Percentiles rank a stretch among this genome's conserved stretches.
These are phyloP conservation scores for Porphyrellus cyaneotinctus DNA, from an alignment of 768 basidiomycete genomes.

Conservation along the genomic window DNA sequence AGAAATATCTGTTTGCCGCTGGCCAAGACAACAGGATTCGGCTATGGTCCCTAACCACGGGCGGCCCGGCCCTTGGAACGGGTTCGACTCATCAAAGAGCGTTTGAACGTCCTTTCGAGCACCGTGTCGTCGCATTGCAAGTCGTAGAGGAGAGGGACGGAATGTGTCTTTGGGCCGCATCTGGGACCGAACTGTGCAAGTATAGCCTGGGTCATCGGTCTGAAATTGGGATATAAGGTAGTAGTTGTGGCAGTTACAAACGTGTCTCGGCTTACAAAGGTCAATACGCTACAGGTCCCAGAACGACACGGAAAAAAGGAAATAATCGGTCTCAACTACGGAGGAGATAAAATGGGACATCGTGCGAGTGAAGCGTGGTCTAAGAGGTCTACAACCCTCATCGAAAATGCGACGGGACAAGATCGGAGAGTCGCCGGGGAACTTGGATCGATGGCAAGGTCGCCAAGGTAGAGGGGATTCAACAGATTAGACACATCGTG, in stretches of 20 bases:
- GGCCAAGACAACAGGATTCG: slow-evolving; percentile 64
- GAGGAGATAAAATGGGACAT: not conserved
- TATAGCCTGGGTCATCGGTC: slow-evolving; percentile 46
- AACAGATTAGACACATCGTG: not conserved
- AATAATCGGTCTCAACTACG: not conserved
- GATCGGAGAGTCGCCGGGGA: slow-evolving; percentile 2
- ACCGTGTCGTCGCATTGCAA: slow-evolving; percentile 46
- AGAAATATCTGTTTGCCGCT: slow-evolving; percentile 62
- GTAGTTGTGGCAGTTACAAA: not conserved
- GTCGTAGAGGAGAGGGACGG: slow-evolving; percentile 41
- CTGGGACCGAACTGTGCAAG: slow-evolving; percentile 41
- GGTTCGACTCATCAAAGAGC: slow-evolving; percentile 16
- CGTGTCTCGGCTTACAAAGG: not conserved
- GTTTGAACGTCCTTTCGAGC: slow-evolving; percentile 34
- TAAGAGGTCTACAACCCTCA: slow-evolving; percentile 18
- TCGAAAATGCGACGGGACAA: slow-evolving; percentile 20
- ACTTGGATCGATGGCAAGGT: not conserved
- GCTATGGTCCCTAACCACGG: slow-evolving; percentile 64
- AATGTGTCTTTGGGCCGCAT: slow-evolving; percentile 51
- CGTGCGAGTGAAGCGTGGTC: not conserved
- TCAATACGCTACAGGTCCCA: slow-evolving; percentile 10
- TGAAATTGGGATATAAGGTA: not conserved
- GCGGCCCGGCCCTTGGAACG: slow-evolving; percentile 29
- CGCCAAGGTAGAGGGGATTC: not conserved
- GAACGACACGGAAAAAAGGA: slow-evolving; percentile 5